Percentiles rank a stretch among this genome's conserved stretches.
phyloP scores from a whole-genome alignment of 352 stramenopile species.

The Globisporangium megalacanthum region DNA sequence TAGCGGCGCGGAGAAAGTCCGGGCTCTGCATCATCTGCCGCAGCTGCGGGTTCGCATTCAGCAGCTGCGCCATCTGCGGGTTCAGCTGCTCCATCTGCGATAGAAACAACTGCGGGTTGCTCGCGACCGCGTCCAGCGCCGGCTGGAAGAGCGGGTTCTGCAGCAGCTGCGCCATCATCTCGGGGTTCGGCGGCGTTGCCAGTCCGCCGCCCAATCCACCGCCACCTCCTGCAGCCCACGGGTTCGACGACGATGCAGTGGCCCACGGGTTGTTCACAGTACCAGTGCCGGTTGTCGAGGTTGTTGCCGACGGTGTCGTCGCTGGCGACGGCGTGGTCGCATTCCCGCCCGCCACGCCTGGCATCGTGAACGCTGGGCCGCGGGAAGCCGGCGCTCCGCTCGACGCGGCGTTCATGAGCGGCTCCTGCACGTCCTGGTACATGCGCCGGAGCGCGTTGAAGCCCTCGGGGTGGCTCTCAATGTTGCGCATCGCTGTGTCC shows the following conservation, averaged over 20 bases:
- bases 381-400: constrained; percentile 39
- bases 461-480: constrained; percentile 96
- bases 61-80: constrained; percentile 81
- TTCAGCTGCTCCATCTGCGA: constrained; percentile 87
- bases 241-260: constrained; percentile 3
- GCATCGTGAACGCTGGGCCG: constrained; percentile 79
- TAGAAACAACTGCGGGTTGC: constrained; percentile 76
- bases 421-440: constrained; percentile 94
- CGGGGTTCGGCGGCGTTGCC: constrained; percentile 35
- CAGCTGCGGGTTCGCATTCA: constrained; percentile 86
- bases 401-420: constrained; percentile 90
- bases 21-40: constrained; percentile 88
- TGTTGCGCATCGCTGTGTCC: constrained; percentile 95
- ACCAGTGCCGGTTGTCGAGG: constrained; percentile 10
- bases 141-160: constrained; percentile 86
- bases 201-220: constrained; percentile 2
- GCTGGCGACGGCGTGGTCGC: constrained; percentile 18
- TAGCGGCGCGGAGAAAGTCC: constrained; percentile 76
- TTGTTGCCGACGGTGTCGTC: constrained; percentile 15
- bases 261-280: constrained; percentile 74
- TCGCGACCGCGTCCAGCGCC: constrained; percentile 76
- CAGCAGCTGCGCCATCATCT: constrained; percentile 82
- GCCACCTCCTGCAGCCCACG: constrained; percentile 6
- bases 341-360: constrained; percentile 53
- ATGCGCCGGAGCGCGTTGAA: constrained; percentile 96